These are phyloP conservation scores for Neonectria coccinea DNA, from an alignment of 2,329 filamentous ascomycete genomes.

Conservation along the genomic window DNA sequence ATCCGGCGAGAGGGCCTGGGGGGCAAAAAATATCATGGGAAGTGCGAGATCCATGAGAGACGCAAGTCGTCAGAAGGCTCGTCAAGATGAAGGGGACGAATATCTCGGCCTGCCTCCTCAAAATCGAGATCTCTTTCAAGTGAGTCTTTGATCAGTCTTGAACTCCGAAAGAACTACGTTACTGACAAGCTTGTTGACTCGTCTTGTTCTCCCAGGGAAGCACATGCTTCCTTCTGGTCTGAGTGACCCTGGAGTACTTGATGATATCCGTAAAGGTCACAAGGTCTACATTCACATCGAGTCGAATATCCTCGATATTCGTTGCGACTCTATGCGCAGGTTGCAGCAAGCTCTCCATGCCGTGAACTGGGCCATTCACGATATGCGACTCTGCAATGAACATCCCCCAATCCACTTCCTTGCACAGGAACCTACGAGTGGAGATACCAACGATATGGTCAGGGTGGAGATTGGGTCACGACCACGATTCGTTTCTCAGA, in stretches of 20 bases:
- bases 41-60: slow-evolving; percentile 43
- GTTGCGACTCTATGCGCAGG: slow-evolving; percentile 36
- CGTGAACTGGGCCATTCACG: slow-evolving; percentile 49
- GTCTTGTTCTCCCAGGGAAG: slow-evolving; percentile 47
- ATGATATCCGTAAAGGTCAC: slow-evolving; percentile 46
- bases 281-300: slow-evolving; percentile 49
- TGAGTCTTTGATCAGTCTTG: slow-evolving; percentile 19
- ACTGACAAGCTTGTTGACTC: slow-evolving; percentile 26
- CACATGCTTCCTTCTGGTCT: slow-evolving; percentile 45
- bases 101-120: slow-evolving; percentile 44
- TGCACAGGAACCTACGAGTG: slow-evolving; percentile 42
- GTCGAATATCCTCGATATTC: slow-evolving; percentile 45
- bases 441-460: slow-evolving; percentile 32
- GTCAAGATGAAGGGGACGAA: slow-evolving; percentile 33
- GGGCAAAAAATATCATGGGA: slow-evolving; percentile 27
- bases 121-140: slow-evolving; percentile 41
- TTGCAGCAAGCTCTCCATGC: slow-evolving; percentile 46
- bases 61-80: slow-evolving; percentile 30
- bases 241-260: slow-evolving; percentile 38
- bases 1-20: slow-evolving; percentile 15
- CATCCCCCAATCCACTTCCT: slow-evolving; percentile 43
- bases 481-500: slow-evolving; percentile 33
- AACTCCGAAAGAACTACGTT: background rate
- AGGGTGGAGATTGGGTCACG: slow-evolving; percentile 42
- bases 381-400: slow-evolving; percentile 48